A percentile compares a stretch with the other conserved stretches of the same genome.
These are phyloP conservation scores for Fragaria vesca DNA, from an alignment of 306 rosid genomes.

Conservation along the genomic window DNA sequence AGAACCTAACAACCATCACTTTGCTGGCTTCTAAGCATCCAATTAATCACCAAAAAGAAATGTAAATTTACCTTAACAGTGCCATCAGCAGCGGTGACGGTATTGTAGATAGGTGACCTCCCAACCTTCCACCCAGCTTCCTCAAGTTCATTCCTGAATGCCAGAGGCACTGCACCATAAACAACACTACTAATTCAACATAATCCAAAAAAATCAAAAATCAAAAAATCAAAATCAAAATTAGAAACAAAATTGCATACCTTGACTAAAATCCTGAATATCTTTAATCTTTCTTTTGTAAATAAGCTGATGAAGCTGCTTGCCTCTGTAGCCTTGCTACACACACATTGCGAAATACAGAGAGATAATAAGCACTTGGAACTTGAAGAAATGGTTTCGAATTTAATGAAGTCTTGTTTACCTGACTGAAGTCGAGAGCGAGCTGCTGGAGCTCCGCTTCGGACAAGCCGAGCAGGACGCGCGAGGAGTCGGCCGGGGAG, in stretches of 20 bases:
- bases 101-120: slow-evolving; percentile 64
- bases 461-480: slow-evolving; percentile 83
- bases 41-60: background rate
- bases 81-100: slow-evolving; percentile 84
- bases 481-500: slow-evolving; percentile 26
- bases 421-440: slow-evolving; percentile 73
- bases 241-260: slow-evolving; percentile 35
- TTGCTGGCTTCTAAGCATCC: background rate
- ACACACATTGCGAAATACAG: slow-evolving; percentile 1
- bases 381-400: background rate
- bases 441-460: slow-evolving; percentile 77
- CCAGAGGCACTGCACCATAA: slow-evolving; percentile 63
- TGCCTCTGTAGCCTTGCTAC: slow-evolving; percentile 79
- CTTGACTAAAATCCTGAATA: slow-evolving; percentile 62
- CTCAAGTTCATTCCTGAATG: slow-evolving; percentile 78
- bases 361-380: background rate
- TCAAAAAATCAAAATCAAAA: background rate
- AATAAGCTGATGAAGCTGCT: slow-evolving; percentile 82
- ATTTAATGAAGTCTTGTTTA: slow-evolving; percentile 19
- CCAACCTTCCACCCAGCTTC: slow-evolving; percentile 97
- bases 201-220: background rate
- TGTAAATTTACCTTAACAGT: slow-evolving; percentile 67
- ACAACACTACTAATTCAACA: background rate
- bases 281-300: slow-evolving; percentile 83
- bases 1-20: slow-evolving; percentile 1